Evolutionary conservation across 805 yeast species (phyloP), one percentile per base, ranked within the genome.

Genomic region (Suhomyces xylopsoci): DNA sequence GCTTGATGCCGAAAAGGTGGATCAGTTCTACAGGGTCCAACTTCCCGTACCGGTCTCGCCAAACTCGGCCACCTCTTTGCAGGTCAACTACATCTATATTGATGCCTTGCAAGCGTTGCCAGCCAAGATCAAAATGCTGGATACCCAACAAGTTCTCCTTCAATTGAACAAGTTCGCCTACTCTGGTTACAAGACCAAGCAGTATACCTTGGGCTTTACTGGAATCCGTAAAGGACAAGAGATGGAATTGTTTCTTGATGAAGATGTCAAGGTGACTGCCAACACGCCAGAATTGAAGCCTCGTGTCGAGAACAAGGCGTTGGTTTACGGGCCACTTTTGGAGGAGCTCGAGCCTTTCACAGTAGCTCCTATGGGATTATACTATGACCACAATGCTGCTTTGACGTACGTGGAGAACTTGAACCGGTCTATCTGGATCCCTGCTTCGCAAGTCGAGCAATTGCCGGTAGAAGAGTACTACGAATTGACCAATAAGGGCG

Each of bases 401-500:
- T 62, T 90, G 51, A 71, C 84, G 17, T 79, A 80, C 56, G 88
- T 84, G 22, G 76, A 79, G 57, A 76, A 73, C 53, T 76, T 90
- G 55, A 75, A 81, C 53, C 81, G 97, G 65, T 88, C 87, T 47
- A 68, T 88, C 49, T 93, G 98, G 97, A 75, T 92, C 49, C 93
- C 97, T 2, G 96, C 91, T 57, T 66, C 74, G 80, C 90, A 89
- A 81, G 90, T 58, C 65, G 83, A 60, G 69, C 88, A 49, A 63
- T 87, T 54, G 81, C 90, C 66, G 40, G 76, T 90, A 56, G 96
- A 91, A 65, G 98, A 94, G 66, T 84, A 85, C 64, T 92, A 90
- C 66, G 93, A 90, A 71, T 61, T 91, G 34, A 77, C 84, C 48
- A 91, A 94, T 64, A 77, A 74, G 43, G 97, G 87, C 28, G 96